Evolutionary conservation across 2,329 filamentous ascomycete genomes (phyloP), one percentile per base, ranked within the genome.

Genomic region (Colletotrichum sansevieriae): DNA sequence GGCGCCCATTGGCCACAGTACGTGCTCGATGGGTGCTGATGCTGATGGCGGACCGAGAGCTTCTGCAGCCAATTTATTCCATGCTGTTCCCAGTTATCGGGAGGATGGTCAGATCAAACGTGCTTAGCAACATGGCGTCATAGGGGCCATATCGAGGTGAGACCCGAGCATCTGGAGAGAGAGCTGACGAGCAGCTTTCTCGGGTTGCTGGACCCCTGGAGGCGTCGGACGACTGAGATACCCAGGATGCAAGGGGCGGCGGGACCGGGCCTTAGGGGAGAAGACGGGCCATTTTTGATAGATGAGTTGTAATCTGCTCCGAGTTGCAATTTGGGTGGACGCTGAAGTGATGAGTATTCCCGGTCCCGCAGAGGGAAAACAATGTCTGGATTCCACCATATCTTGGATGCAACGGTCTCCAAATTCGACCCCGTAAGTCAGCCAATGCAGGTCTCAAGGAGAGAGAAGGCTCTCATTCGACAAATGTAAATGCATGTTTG

Each of bases 61-160:
- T 62, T 66, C 63, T 66, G 63, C 56, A 66, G 52, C 35, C 63
- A 51, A 67, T 63, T 29, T 22, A 35, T 70, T 57, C 67, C 63
- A 63, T 52, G 56, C 44, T 63, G 56, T 67, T 67, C 63, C 63
- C 67, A 63, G 22, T 54, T 54, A 22, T 70, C 67, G 57, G 67
- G 56, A 70, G 47, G 39, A 65, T 68, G 57, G 56, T 67, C 63
- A 67, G 58, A 68, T 68, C 57, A 52, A 52, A 63, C 63, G 67
- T 56, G 63, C 56, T 70, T 68, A 70, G 51, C 41, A 62, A n/a
- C 57, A 70, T 70, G 67, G 62, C 67, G 67, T 70, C 67, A 70
- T 70, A 63, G 57, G 67, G 58, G 43, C 49, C 56, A 66, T 51
- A 33, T 63, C 43, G 43, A 63, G 51, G 57, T 68, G 44, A 60